phyloP scores from a whole-genome alignment of 345 rosid species.

The Murraya paniculata region DNA sequence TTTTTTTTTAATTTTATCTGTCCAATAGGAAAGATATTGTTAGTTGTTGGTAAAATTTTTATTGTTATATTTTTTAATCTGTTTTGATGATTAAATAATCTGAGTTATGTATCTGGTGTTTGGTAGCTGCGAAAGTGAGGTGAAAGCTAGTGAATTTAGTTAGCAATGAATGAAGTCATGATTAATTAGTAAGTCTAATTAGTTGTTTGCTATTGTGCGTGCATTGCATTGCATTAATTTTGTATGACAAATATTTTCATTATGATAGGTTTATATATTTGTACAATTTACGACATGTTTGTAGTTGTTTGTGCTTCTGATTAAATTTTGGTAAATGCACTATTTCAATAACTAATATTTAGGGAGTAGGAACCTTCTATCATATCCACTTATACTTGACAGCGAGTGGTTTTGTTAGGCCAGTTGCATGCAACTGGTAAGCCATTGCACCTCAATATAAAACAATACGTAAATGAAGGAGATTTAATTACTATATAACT shows the following conservation, averaged over 20 bases:
- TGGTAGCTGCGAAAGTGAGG: slow-evolving; percentile 14
- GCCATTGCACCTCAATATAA: neutral
- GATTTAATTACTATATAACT: neutral
- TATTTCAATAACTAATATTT: too few species aligned
- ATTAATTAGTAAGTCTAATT: neutral
- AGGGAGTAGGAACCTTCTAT: neutral
- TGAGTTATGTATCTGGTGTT: slow-evolving; percentile 1
- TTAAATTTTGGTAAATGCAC: neutral
- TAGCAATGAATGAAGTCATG: slow-evolving; percentile 3
- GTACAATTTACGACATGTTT: neutral
- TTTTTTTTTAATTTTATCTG: neutral
- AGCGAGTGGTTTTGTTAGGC: neutral
- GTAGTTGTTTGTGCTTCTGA: neutral
- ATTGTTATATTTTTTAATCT: neutral
- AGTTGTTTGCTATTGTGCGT: neutral
- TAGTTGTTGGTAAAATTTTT: neutral
- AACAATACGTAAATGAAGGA: neutral
- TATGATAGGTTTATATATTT: neutral
- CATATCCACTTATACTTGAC: too few species aligned
- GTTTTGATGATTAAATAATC: neutral
- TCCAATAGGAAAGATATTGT: neutral
- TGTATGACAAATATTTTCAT: neutral
- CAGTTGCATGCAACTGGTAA: neutral
- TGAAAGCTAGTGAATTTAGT: neutral
- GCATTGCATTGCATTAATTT: neutral